Conservation (phyloP, 1,284 basidiomycete genomes). For the Ustilago xerochloae region DNA sequence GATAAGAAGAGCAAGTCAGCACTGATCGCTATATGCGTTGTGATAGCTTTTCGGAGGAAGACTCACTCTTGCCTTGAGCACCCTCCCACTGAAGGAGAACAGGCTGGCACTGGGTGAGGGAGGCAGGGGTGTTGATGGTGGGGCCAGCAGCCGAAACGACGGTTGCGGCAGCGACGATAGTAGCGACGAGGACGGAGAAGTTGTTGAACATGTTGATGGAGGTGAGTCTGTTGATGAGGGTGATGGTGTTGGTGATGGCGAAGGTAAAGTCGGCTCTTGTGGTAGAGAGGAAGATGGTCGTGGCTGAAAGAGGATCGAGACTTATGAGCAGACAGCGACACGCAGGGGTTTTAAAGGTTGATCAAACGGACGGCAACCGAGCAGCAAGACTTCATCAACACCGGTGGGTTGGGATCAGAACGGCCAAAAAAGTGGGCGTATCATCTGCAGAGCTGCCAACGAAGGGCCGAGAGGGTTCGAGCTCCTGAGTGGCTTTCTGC, state of each 20-base stretch:
- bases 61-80: slow-evolving; percentile 42
- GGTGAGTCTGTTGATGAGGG: neutral
- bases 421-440: neutral
- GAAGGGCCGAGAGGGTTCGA: neutral
- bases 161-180: slow-evolving; percentile 25
- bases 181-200: slow-evolving; percentile 27
- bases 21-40: too few relatives aligned
- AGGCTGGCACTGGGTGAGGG: slow-evolving; percentile 54
- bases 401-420: neutral
- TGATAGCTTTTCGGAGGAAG: too few relatives aligned
- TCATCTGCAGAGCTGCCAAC: neutral
- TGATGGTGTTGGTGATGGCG: neutral
- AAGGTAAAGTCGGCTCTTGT: too few relatives aligned
- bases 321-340: neutral
- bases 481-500: neutral
- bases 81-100: slow-evolving; percentile 43
- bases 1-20: slow-evolving; percentile 5
- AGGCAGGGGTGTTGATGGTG: slow-evolving; percentile 49
- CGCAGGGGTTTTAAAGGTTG: neutral
- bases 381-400: neutral
- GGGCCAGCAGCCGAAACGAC: slow-evolving; percentile 25
- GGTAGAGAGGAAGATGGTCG: slow-evolving; percentile 14
- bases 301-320: slow-evolving; percentile 2
- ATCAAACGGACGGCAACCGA: neutral
- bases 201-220: slow-evolving; percentile 35